These are phyloP conservation scores for Gnetum montanum DNA, from an alignment of 75 land plant genomes.

Conservation along the genomic window DNA sequence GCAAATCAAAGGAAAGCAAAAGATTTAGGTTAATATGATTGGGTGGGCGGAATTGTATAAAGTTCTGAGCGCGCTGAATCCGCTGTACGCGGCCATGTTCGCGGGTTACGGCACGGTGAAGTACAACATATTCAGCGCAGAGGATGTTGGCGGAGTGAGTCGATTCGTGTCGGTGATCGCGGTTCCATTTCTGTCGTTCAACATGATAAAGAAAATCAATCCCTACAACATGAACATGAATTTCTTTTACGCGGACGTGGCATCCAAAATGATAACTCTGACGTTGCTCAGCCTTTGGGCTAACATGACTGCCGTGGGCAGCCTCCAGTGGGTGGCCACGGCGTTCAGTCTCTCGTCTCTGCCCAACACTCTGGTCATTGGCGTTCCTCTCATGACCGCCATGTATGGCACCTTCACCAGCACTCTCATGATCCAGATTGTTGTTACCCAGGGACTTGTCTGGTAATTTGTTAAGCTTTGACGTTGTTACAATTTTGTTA, in stretches of 20 bases:
- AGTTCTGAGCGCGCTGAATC: constrained; percentile 78
- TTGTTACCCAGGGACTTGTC: constrained; percentile 75
- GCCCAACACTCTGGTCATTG: constrained; percentile 70
- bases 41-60: constrained; percentile 51
- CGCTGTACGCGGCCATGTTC: constrained; percentile 84
- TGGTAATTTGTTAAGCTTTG: too few species aligned
- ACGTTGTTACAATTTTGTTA: constrained; percentile 18
- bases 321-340: constrained; percentile 53
- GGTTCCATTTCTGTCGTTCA: constrained; percentile 61
- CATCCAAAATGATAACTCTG: constrained; percentile 34
- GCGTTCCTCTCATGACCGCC: constrained; percentile 45
- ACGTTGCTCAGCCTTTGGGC: constrained; percentile 22
- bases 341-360: constrained; percentile 45
- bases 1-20: too few species aligned
- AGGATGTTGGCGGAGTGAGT: constrained; percentile 55
- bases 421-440: constrained; percentile 67
- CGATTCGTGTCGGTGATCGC: constrained; percentile 64
- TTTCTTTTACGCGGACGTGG: constrained; percentile 51
- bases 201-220: constrained; percentile 44
- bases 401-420: constrained; percentile 57
- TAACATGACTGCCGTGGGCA: constrained; percentile 15
- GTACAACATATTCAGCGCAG: constrained; percentile 53
- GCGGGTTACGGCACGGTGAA: constrained; percentile 74
- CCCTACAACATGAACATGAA: constrained; percentile 45
- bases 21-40: constrained; percentile 50